Evolutionary conservation across 2,329 filamentous ascomycete genomes (phyloP), one percentile per base, ranked within the genome.

Genomic region (Podosphaera aphanis): DNA sequence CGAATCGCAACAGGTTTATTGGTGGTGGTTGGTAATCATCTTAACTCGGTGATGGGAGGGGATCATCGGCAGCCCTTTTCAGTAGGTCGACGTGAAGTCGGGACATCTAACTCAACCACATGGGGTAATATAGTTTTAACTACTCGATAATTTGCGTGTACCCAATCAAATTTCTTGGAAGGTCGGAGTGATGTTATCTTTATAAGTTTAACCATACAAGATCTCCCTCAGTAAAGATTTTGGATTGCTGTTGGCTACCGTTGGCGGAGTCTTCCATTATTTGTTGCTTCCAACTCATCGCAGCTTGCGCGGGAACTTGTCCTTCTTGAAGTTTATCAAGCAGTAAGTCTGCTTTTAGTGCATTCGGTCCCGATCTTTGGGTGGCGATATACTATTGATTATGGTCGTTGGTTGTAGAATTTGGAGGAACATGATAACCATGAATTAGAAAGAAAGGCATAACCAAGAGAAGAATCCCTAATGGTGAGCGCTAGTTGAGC

Each of bases 401-500:
- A n/a, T n/a, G n/a, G n/a, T n/a, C n/a, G n/a, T n/a, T n/a, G n/a
- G n/a, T n/a, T n/a, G n/a, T n/a, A n/a, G n/a, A n/a, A n/a, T n/a
- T n/a, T n/a, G n/a, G n/a, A n/a, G n/a, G n/a, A n/a, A n/a, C n/a
- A 39, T 39, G 37, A 21, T 10, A 39, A 5, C 37, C 13, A 21
- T 39, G 37, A 6, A 13, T 21, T 5, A 21, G 16, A 18, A 38
- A 39, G 19, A 39, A 39, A 4, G 37, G 7, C 19, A 4, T 19
- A 19, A 4, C 37, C 37, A 10, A 39, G 4, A 5, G 37, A 39
- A 6, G 18, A 39, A 19, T 18, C 19, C 19, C 37, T 39, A 21
- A 11, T 51, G 18, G 44, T 49, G 15, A 44, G 44, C 20, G 37
- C 37, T 5, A 39, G 13, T 21, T 19, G 5, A 13, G 4, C 37